Base-by-base conservation (phyloP, 768 basidiomycete genomes). In the Galerina marginata region DNA sequence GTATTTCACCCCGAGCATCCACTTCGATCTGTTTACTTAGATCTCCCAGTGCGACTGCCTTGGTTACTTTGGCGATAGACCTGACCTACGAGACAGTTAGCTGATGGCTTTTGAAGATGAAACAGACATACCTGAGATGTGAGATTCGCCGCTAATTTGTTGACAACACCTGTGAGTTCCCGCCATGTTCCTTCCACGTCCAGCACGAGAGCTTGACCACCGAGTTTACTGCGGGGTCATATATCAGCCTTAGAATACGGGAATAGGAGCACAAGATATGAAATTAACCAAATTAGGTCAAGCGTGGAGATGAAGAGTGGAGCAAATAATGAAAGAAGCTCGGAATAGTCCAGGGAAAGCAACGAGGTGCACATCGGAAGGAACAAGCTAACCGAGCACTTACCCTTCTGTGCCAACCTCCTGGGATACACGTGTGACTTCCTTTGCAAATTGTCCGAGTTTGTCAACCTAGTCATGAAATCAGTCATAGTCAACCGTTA, bases 121-220 rank as follows among this genome's bases (percentile, higher is more conserved):
- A 4, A 47, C 10, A 29, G 53, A 63, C 63, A 2, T 20, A 76
- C 79, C 80, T 94, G 92, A 56, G 85, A 86, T 11, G 90, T 93
- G 60, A 92, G 75, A 75, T 93, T 93, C 4, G 87, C 87, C 6
- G 90, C 90, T 64, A 93, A 74, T 71, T 90, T 90, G 76, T 93
- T 93, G 69, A 93, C 91, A 48, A 91, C 89, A 60, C 87, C 89
- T 0, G 92, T 93, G 57, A 92, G 75, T 73, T 93, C 89, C 44
- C 88, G 83, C 92, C 92, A 93, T n/a, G 91, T 92, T 26, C 94
- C 94, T 78, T 95, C 91, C 51, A 95, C 93, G 59, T 93, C 92
- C 29, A 91, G 74, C 15, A 96, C 94, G 60, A 90, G 80, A 23
- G 93, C 93, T 68, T 94, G 92, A 11, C 92, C 92, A 49, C 93